Evolutionary conservation across 257 asterid species (phyloP), one percentile per base, ranked within the genome.

Genomic region (Ilex aquifolium): DNA sequence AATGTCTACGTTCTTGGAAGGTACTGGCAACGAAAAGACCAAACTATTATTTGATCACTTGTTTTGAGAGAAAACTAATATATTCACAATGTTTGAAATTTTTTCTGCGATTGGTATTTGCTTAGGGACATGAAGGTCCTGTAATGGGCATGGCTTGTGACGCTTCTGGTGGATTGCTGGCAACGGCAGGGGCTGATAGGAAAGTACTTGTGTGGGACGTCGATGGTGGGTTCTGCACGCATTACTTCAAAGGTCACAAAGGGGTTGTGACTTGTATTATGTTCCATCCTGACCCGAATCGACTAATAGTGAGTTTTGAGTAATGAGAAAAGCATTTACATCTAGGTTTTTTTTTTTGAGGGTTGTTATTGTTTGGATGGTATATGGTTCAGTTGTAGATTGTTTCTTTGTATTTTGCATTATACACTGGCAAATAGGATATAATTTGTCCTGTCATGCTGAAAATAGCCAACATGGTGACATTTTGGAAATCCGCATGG

Each of bases 1-100:
- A 87, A 76, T 87, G 95, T 76, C 68, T 87, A 30, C 96, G 97
- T 68, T 90, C 99, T 21, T 93, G 99, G 99, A 93, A 93, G 99
- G 99, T 90, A 50, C 2, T 53, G 57, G 2, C 32, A 62, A 11
- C 5, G 14, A 49, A 11, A 15, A 49, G 10, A 12, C 54, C 14
- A 12, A 12, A 49, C 50, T 49, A 49, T 49, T 7, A 6, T 12
- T 49, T 49, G 6, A 12, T 12, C 10, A 15, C 4, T 11, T 49
- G 6, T 11, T 11, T 49, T 0, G 54, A 13, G 27, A 21, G 42
- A 36, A 36, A 36, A 36, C 0, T 36, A 36, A 36, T 8, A 36
- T 36, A 36, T 36, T 36, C 8, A 4, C 42, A 36, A 36, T 49
- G 54, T 4, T 36, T 36, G 42, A 36, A 36, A 1, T 14, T 11